phyloP scores from a whole-genome alignment of 176 grass and related monocot species.

The Paspalum vaginatum region DNA sequence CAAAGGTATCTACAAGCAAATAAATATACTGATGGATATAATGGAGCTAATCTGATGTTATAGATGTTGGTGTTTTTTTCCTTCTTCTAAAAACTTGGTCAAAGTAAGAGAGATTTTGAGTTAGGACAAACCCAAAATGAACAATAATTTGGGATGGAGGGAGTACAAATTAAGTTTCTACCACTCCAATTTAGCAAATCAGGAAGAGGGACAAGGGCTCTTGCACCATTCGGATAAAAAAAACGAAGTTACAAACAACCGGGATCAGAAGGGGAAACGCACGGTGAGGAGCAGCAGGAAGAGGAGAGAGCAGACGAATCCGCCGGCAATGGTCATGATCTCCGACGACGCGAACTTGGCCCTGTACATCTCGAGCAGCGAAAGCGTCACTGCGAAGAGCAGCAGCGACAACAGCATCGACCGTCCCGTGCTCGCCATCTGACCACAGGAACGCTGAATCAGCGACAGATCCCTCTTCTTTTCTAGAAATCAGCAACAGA shows the following conservation, averaged over 20 bases:
- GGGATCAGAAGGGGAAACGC: slow-evolving; percentile 30
- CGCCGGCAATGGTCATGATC: slow-evolving; percentile 91
- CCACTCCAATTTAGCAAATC: slow-evolving; percentile 23
- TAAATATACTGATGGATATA: too few relatives aligned
- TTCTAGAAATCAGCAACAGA: not conserved
- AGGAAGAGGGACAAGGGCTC: not conserved
- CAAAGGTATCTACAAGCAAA: too few relatives aligned
- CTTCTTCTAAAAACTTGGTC: too few relatives aligned
- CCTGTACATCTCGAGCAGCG: slow-evolving; percentile 91
- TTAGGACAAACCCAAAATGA: not conserved
- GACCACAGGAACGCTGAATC: not conserved
- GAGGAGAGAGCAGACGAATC: slow-evolving; percentile 86
- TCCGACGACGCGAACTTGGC: slow-evolving; percentile 86
- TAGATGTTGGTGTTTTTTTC: too few relatives aligned
- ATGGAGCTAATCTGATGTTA: too few relatives aligned
- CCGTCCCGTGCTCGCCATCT: slow-evolving; percentile 72
- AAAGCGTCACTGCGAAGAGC: slow-evolving; percentile 81
- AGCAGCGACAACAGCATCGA: slow-evolving; percentile 89
- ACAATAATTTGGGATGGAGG: not conserved
- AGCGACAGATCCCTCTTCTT: not conserved
- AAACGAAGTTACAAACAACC: not conserved
- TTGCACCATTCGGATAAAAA: not conserved
- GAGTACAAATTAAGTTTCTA: not conserved
- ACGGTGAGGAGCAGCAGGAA: slow-evolving; percentile 89
- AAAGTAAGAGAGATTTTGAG: not conserved